phyloP scores from a whole-genome alignment of 2,329 filamentous ascomycete genomes.

The Trichophyton mentagrophytes region DNA sequence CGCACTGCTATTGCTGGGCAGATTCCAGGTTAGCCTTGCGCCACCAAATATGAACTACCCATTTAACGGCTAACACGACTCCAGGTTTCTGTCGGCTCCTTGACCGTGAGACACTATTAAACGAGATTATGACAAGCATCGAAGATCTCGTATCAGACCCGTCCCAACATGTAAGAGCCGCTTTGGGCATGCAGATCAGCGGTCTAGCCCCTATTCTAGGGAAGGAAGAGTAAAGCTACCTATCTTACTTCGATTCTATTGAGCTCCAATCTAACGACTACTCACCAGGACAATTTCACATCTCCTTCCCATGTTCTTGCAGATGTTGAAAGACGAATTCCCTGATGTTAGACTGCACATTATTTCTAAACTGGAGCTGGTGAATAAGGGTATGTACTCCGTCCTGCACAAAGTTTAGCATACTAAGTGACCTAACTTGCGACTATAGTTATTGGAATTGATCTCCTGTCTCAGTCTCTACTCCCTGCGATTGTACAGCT shows the following conservation, averaged over 20 bases:
- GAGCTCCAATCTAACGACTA: slow-evolving; percentile 9
- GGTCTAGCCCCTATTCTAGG: slow-evolving; percentile 91
- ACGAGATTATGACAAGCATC: slow-evolving; percentile 91
- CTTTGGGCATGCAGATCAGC: slow-evolving; percentile 91
- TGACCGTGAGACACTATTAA: slow-evolving; percentile 73
- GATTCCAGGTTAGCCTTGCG: slow-evolving; percentile 55
- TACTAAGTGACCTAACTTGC: slow-evolving; percentile 12
- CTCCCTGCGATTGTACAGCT: slow-evolving; percentile 94
- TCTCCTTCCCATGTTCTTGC: slow-evolving; percentile 93
- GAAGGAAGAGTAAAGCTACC: slow-evolving; percentile 71
- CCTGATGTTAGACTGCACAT: slow-evolving; percentile 96
- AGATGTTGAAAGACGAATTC: slow-evolving; percentile 99
- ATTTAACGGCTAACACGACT: slow-evolving; percentile 14
- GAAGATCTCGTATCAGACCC: slow-evolving; percentile 93
- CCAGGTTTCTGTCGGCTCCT: slow-evolving; percentile 82
- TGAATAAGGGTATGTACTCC: slow-evolving; percentile 65
- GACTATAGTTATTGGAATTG: slow-evolving; percentile 78
- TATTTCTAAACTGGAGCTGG: slow-evolving; percentile 97
- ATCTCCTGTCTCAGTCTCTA: slow-evolving; percentile 87
- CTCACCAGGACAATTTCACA: slow-evolving; percentile 73
- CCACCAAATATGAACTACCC: background rate
- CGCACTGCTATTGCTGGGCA: slow-evolving; percentile 93
- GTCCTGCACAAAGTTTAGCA: background rate
- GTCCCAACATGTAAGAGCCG: slow-evolving; percentile 91
- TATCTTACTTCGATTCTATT: background rate